These are phyloP conservation scores for Talinum fruticosum DNA, from an alignment of 148 eudicot species.

Conservation along the genomic window DNA sequence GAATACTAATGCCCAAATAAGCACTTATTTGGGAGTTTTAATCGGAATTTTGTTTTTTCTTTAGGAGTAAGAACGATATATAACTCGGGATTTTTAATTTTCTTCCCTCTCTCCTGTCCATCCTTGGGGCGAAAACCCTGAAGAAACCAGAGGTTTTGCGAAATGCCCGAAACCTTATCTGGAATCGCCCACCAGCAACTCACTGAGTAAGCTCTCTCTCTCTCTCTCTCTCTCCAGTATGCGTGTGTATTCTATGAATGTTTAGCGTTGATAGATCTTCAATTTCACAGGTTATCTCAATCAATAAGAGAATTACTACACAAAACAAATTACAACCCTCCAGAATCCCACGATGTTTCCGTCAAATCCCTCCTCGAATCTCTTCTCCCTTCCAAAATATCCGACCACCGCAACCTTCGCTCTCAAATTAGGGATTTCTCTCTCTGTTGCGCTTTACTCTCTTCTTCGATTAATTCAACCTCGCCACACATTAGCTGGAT, in stretches of 20 bases:
- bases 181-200: conserved; percentile 28
- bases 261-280: neutral
- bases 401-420: conserved; percentile 18
- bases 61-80: neutral
- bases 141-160: neutral
- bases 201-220: conserved; percentile 37
- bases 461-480: conserved; percentile 43
- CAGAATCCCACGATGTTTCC: conserved; percentile 48
- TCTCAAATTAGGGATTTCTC: conserved; percentile 46
- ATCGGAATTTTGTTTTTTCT: no score
- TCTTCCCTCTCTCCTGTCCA: neutral
- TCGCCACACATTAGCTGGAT: conserved; percentile 56
- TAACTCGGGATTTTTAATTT: neutral
- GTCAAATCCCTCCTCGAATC: conserved; percentile 62
- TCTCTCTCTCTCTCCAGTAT: neutral
- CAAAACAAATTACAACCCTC: conserved; percentile 49
- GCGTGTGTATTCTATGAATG: neutral
- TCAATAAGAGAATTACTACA: conserved; percentile 50
- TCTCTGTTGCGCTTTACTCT: conserved; percentile 61
- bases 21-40: no score
- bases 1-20: no score
- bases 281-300: conserved; percentile 48
- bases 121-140: neutral
- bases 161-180: conserved; percentile 38
- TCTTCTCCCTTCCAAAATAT: conserved; percentile 45